Conservation (phyloP, 148 eudicot species). For the Fagopyrum esculentum region DNA sequence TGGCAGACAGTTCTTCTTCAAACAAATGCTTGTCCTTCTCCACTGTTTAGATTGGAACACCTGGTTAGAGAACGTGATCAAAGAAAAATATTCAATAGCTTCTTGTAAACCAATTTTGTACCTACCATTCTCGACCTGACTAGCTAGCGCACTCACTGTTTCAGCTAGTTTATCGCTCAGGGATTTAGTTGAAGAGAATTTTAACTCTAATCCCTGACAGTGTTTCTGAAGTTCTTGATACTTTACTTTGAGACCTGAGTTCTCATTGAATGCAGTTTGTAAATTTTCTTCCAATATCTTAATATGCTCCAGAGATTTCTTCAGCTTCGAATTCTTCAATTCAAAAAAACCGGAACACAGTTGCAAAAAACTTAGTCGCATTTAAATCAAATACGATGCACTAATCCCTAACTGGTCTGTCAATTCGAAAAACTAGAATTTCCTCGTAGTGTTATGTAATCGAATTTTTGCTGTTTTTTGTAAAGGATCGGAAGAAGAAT, state of each 20-base stretch:
- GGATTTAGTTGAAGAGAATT: conserved; percentile 72
- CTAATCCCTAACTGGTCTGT: neutral
- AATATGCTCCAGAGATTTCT: conserved; percentile 64
- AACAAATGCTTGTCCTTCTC: conserved; percentile 66
- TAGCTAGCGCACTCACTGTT: conserved; percentile 65
- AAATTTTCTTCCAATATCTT: conserved; percentile 65
- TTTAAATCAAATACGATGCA: conserved; percentile 1
- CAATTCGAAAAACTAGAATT: neutral
- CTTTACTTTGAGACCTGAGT: conserved; percentile 80
- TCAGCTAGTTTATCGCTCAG: conserved; percentile 76
- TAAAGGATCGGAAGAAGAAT: neutral
- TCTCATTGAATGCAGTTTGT: conserved; percentile 72
- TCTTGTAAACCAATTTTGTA: neutral
- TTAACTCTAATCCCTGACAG: conserved; percentile 85
- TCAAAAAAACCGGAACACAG: neutral
- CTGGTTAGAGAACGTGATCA: neutral
- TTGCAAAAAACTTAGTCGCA: neutral
- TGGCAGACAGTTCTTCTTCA: conserved; percentile 51
- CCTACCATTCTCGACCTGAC: conserved; percentile 79
- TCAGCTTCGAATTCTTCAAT: conserved; percentile 72
- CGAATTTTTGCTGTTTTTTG: neutral
- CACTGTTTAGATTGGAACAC: conserved; percentile 34
- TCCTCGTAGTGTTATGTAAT: neutral
- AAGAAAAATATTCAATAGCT: neutral
- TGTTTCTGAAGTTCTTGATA: conserved; percentile 88